A percentile compares a stretch with the other conserved stretches of the same genome.
Evolutionary conservation across 2,329 filamentous ascomycete species (phyloP).

Genomic region (Colletotrichum sp.): DNA sequence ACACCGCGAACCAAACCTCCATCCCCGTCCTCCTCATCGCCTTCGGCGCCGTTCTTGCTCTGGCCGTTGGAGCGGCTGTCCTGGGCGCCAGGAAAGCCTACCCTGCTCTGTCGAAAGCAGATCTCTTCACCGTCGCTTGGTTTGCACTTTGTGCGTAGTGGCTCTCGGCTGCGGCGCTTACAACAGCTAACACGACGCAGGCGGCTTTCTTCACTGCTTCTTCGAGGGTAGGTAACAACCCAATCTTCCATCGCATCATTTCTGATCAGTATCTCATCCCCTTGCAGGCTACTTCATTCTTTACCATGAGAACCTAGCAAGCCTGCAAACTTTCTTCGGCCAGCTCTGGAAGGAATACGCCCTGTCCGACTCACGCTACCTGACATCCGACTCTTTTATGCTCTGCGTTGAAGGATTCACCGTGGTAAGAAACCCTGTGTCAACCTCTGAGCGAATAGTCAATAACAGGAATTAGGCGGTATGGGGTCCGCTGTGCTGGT

Average conservation of each 20-base stretch:
- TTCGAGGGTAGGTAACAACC: slow-evolving; percentile 70
- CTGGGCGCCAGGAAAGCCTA: slow-evolving; percentile 33
- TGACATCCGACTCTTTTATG: slow-evolving; percentile 82
- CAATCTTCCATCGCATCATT: neutral
- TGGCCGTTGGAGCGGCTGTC: slow-evolving; percentile 37
- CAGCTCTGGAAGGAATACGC: slow-evolving; percentile 96
- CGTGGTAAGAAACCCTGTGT: slow-evolving; percentile 56
- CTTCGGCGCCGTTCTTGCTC: slow-evolving; percentile 41
- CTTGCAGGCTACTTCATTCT: slow-evolving; percentile 73
- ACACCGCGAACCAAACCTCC: slow-evolving; percentile 47
- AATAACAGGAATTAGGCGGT: slow-evolving; percentile 40
- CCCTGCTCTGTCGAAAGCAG: slow-evolving; percentile 36
- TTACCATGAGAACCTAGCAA: slow-evolving; percentile 69
- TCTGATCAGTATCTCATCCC: neutral
- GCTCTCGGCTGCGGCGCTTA: neutral
- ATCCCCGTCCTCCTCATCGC: slow-evolving; percentile 40
- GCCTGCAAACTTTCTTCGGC: slow-evolving; percentile 74
- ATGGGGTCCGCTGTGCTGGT: slow-evolving; percentile 64
- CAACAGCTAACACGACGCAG: slow-evolving; percentile 38
- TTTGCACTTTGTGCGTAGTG: slow-evolving; percentile 57
- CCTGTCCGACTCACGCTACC: slow-evolving; percentile 84
- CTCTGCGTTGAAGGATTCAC: slow-evolving; percentile 88
- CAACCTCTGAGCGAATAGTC: neutral
- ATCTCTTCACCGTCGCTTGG: slow-evolving; percentile 54
- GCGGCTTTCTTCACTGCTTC: slow-evolving; percentile 74